Conservation (phyloP, 2,329 filamentous ascomycete genomes). For the Zymoseptoria crescenta region DNA sequence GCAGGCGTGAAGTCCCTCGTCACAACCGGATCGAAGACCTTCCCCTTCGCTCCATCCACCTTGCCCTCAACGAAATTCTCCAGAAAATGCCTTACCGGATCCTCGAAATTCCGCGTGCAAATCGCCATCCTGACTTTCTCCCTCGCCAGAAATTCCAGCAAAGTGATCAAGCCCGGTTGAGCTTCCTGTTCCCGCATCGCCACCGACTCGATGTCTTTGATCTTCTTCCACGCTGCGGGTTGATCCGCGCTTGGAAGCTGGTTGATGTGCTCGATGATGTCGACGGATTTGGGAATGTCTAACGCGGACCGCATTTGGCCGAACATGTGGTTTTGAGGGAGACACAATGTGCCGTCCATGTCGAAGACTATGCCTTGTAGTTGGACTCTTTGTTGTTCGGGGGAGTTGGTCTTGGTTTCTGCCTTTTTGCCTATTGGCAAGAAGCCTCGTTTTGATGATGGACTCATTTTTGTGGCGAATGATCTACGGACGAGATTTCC, state of each 20-base stretch:
- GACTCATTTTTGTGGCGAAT: neutral
- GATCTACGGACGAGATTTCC: neutral
- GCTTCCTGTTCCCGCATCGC: conserved; percentile 75
- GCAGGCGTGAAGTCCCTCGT: conserved; percentile 76
- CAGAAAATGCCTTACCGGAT: conserved; percentile 67
- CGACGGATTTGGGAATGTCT: conserved; percentile 60
- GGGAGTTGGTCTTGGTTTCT: neutral
- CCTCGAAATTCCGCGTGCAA: conserved; percentile 90
- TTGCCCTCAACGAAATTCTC: conserved; percentile 43
- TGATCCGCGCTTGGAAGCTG: conserved; percentile 55
- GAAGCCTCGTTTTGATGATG: neutral
- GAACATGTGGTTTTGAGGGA: conserved; percentile 97
- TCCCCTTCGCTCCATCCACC: neutral
- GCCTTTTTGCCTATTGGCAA: neutral
- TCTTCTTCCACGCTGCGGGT: conserved; percentile 56
- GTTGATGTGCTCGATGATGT: conserved; percentile 87
- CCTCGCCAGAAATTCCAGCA: conserved; percentile 76
- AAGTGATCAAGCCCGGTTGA: conserved; percentile 65
- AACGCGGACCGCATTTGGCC: conserved; percentile 70
- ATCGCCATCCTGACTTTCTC: conserved; percentile 67
- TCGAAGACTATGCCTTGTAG: conserved; percentile 70
- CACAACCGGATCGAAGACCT: conserved; percentile 64
- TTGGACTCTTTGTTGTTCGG: conserved; percentile 1
- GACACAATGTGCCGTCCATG: conserved; percentile 90
- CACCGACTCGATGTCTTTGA: conserved; percentile 69